phyloP scores from a whole-genome alignment of 2,329 filamentous ascomycete genomes.

The Rutstroemia sp. region DNA sequence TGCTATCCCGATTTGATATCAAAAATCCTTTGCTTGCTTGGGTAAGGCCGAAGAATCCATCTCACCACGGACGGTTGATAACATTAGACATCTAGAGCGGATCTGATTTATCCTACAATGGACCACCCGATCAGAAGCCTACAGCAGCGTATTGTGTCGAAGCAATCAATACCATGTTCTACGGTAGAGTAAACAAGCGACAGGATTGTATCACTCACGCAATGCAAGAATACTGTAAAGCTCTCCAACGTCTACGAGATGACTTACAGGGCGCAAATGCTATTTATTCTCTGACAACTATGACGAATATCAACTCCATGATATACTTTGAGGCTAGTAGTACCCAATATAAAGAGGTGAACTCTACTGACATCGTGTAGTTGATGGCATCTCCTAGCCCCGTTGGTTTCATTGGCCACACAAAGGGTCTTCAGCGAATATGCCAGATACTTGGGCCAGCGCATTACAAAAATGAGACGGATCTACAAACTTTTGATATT shows the following conservation, averaged over 20 bases:
- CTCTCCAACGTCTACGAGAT: neutral
- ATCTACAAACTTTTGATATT: neutral
- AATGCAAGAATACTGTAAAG: neutral
- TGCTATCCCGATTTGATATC: too few relatives aligned
- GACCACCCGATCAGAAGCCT: neutral
- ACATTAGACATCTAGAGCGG: neutral
- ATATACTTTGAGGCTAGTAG: neutral
- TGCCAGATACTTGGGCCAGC: neutral
- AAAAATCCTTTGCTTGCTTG: too few relatives aligned
- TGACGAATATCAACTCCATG: neutral
- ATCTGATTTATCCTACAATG: neutral
- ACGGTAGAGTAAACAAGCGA: neutral
- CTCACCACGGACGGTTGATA: neutral
- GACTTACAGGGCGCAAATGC: neutral
- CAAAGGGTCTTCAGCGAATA: neutral
- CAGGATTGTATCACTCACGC: neutral
- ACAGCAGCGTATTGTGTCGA: neutral
- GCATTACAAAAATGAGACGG: neutral
- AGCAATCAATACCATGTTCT: neutral
- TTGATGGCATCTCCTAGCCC: neutral
- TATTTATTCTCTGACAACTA: neutral
- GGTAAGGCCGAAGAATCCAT: too few relatives aligned
- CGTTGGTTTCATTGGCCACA: neutral
- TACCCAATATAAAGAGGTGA: neutral
- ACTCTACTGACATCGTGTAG: neutral